These are phyloP conservation scores for Styphnolobium japonicum DNA, from an alignment of 306 rosid genomes.

Conservation along the genomic window DNA sequence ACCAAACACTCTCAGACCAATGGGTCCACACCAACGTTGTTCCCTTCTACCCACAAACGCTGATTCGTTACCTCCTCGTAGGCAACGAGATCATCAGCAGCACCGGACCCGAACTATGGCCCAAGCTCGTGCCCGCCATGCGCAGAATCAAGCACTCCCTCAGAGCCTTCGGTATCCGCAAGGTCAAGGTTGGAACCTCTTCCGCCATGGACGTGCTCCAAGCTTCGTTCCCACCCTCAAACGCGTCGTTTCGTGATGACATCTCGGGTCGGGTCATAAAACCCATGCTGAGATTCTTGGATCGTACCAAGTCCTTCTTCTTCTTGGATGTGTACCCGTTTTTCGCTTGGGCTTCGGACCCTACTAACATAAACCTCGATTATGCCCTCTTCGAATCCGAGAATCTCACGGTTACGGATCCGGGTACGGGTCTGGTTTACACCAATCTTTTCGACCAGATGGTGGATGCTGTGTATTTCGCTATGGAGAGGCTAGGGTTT, in stretches of 20 bases:
- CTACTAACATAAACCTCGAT: slow-evolving; percentile 47
- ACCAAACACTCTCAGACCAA: slow-evolving; percentile 46
- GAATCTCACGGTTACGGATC: slow-evolving; percentile 48
- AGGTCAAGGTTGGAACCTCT: slow-evolving; percentile 67
- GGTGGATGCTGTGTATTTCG: slow-evolving; percentile 76
- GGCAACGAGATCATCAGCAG: slow-evolving; percentile 60
- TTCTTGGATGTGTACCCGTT: slow-evolving; percentile 72
- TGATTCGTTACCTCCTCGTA: slow-evolving; percentile 69
- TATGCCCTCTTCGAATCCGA: slow-evolving; percentile 50
- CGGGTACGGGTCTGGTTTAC: slow-evolving; percentile 59
- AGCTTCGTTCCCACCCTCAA: slow-evolving; percentile 73
- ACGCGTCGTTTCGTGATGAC: slow-evolving; percentile 62
- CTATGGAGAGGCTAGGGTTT: slow-evolving; percentile 60
- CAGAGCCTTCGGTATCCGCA: slow-evolving; percentile 30
- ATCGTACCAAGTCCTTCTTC: slow-evolving; percentile 67
- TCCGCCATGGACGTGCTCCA: slow-evolving; percentile 58
- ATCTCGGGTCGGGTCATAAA: slow-evolving; percentile 38
- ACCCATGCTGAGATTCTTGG: slow-evolving; percentile 62
- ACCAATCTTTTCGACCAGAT: slow-evolving; percentile 72
- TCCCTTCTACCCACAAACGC: slow-evolving; percentile 50
- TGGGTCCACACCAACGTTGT: slow-evolving; percentile 55
- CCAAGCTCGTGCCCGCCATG: slow-evolving; percentile 62
- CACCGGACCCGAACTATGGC: slow-evolving; percentile 37
- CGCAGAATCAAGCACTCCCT: slow-evolving; percentile 47
- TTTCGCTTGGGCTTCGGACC: slow-evolving; percentile 61